Conservation (phyloP, 352 stramenopile genomes). For the Phytophthora melonis region DNA sequence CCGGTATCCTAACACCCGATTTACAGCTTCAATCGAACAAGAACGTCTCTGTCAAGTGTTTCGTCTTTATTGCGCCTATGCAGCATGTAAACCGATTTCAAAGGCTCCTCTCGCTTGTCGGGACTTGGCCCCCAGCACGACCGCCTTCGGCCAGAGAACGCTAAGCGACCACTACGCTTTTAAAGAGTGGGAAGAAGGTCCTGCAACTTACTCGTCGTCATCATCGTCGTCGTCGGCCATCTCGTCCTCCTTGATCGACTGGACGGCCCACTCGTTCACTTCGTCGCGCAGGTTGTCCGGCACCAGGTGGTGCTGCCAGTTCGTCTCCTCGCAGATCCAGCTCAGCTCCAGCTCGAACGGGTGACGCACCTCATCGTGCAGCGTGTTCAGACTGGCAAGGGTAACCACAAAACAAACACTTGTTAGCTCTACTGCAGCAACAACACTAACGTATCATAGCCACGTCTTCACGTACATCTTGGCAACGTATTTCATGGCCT, state of each 20-base stretch:
- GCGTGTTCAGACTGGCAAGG: slow-evolving; percentile 88
- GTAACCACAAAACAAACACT: background rate
- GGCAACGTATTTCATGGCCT: slow-evolving; percentile 98
- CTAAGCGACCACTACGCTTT: slow-evolving; percentile 20
- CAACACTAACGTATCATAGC: background rate
- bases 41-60: slow-evolving; percentile 22
- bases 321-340: slow-evolving; percentile 97
- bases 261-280: slow-evolving; percentile 85
- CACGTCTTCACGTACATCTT: slow-evolving; percentile 91
- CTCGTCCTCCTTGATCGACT: slow-evolving; percentile 90
- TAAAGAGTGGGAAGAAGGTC: slow-evolving; percentile 1
- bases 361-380: slow-evolving; percentile 98
- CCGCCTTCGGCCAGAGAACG: background rate
- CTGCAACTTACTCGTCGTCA: slow-evolving; percentile 59
- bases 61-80: slow-evolving; percentile 39
- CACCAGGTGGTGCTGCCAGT: slow-evolving; percentile 96
- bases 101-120: slow-evolving; percentile 5
- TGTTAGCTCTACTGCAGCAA: slow-evolving; percentile 1
- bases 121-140: background rate
- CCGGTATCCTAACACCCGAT: background rate
- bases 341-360: slow-evolving; percentile 98
- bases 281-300: slow-evolving; percentile 90
- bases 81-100: slow-evolving; percentile 29
- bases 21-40: background rate
- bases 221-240: slow-evolving; percentile 91